Conservation (phyloP, 75 land plant species). For the Azolla pinnata region DNA sequence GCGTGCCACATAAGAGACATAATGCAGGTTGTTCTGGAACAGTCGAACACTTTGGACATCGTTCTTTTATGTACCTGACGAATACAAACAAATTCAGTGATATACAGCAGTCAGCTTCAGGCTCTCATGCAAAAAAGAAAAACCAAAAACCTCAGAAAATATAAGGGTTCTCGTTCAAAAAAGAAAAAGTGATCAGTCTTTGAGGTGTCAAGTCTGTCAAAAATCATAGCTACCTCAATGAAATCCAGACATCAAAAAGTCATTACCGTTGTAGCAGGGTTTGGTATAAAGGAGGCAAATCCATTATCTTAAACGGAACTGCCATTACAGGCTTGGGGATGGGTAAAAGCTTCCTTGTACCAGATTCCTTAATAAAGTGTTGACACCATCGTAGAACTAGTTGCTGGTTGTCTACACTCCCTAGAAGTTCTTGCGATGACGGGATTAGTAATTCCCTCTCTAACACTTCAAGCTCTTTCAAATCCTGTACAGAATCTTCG, state of each 20-base stretch:
- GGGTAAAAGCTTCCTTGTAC: slow-evolving; percentile 13
- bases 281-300: slow-evolving; percentile 69
- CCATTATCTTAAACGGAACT: slow-evolving; percentile 70
- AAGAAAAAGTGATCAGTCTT: too few relatives aligned
- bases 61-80: slow-evolving; percentile 63
- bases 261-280: slow-evolving; percentile 75
- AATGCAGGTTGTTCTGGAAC: slow-evolving; percentile 64
- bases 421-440: slow-evolving; percentile 40
- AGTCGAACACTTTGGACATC: slow-evolving; percentile 48
- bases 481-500: slow-evolving; percentile 16
- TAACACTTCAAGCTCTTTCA: slow-evolving; percentile 42
- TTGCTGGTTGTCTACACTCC: slow-evolving; percentile 33
- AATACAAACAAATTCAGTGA: background rate
- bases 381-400: slow-evolving; percentile 53
- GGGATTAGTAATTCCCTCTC: slow-evolving; percentile 57
- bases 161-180: too few relatives aligned
- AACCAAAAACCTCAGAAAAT: background rate
- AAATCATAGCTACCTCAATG: too few relatives aligned
- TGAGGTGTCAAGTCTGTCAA: too few relatives aligned
- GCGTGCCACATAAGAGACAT: slow-evolving; percentile 82
- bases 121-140: background rate
- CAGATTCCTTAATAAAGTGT: slow-evolving; percentile 39
- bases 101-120: background rate
- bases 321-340: slow-evolving; percentile 42
- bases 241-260: background rate